Percentiles rank a stretch among this genome's conserved stretches.
Conservation (phyloP, 192 early-diverging fungal species). For the Rhizoclosmatium sp. region DNA sequence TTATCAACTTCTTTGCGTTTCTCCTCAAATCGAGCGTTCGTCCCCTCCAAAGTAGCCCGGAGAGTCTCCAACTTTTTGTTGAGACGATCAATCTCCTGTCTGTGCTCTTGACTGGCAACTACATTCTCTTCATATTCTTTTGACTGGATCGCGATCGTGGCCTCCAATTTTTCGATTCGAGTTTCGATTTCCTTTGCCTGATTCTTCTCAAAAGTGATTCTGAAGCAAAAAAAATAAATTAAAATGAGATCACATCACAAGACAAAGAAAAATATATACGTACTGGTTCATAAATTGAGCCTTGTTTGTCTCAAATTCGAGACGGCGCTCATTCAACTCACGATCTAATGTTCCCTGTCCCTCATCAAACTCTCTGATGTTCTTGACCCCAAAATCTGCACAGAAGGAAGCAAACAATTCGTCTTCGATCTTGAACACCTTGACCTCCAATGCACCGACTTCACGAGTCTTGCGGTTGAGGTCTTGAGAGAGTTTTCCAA, state of each 20-base stretch:
- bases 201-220: constrained; percentile 75
- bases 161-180: constrained; percentile 65
- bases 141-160: constrained; percentile 48
- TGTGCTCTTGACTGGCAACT: constrained; percentile 48
- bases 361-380: constrained; percentile 89
- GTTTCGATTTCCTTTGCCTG: constrained; percentile 70
- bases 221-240: constrained; percentile 24
- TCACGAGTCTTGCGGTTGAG: constrained; percentile 50
- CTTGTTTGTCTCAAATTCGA: constrained; percentile 79
- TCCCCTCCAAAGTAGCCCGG: constrained; percentile 57
- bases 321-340: constrained; percentile 75
- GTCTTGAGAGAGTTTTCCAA: constrained; percentile 4
- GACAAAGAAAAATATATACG: neutral
- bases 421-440: constrained; percentile 62
- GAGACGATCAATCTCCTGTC: constrained; percentile 56
- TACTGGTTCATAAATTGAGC: constrained; percentile 84
- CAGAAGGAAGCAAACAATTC: constrained; percentile 86
- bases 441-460: constrained; percentile 56
- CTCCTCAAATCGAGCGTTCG: constrained; percentile 60
- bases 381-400: constrained; percentile 68
- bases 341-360: constrained; percentile 72
- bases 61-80: constrained; percentile 53
- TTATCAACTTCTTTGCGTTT: constrained; percentile 64
- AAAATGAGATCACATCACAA: neutral
- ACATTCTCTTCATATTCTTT: constrained; percentile 31